phyloP scores from a whole-genome alignment of 805 yeast species.

The Jamesozyma rosinii region DNA sequence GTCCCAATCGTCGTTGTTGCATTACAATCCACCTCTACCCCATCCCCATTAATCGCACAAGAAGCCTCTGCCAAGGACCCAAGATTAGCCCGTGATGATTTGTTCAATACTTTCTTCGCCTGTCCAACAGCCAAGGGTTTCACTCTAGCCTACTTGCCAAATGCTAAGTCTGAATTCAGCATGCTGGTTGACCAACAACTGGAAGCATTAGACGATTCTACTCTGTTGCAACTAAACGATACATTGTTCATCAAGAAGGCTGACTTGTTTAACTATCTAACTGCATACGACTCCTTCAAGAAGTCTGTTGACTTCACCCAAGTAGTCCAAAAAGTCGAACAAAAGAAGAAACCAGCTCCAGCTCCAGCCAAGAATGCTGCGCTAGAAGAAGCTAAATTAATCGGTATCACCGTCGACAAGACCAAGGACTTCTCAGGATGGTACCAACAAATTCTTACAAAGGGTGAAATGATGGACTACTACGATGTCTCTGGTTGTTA shows the following conservation, averaged over 20 bases:
- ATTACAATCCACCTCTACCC: conserved; percentile 58
- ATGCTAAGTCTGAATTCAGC: conserved; percentile 22
- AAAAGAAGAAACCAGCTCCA: conserved; percentile 22
- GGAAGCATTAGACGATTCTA: conserved; percentile 33
- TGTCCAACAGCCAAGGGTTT: conserved; percentile 26
- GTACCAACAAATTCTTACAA: conserved; percentile 93
- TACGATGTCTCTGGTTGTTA: conserved; percentile 98
- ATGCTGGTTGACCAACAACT: conserved; percentile 26
- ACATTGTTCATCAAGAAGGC: conserved; percentile 17
- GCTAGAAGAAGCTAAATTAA: conserved; percentile 76
- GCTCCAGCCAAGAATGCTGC: conserved; percentile 36
- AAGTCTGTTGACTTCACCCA: conserved; percentile 43
- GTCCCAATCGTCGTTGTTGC: conserved; percentile 79
- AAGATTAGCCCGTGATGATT: conserved; percentile 75
- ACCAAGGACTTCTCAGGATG: conserved; percentile 87
- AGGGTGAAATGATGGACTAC: conserved; percentile 97
- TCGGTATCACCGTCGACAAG: conserved; percentile 94
- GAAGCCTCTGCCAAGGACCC: conserved; percentile 73
- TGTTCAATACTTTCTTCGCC: conserved; percentile 47
- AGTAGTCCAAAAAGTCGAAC: conserved; percentile 32
- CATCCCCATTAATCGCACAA: conserved; percentile 54
- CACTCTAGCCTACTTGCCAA: conserved; percentile 33
- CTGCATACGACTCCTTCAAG: conserved; percentile 34
- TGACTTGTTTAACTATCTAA: conserved; percentile 28
- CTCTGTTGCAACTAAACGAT: conserved; percentile 24